phyloP scores from a whole-genome alignment of 2,329 filamentous ascomycete genomes.

The Metarhizium rileyi region DNA sequence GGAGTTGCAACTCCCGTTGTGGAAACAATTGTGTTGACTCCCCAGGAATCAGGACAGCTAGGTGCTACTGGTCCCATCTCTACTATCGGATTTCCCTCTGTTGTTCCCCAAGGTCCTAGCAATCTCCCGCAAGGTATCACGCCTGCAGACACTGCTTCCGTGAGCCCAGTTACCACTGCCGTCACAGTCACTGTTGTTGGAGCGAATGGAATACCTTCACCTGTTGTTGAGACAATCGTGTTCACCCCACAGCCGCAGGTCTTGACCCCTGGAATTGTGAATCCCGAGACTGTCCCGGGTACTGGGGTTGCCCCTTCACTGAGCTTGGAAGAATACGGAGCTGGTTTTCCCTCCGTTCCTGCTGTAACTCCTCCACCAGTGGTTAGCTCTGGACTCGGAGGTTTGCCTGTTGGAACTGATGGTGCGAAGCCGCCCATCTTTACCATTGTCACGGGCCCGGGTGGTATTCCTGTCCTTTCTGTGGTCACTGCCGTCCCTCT shows the following conservation, averaged over 20 bases:
- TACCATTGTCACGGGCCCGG: slow-evolving; percentile 15
- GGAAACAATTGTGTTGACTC: slow-evolving; percentile 16
- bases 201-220: slow-evolving; percentile 20
- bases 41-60: slow-evolving; percentile 1
- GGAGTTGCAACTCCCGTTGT: slow-evolving; percentile 21
- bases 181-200: slow-evolving; percentile 23
- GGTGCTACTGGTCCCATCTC: slow-evolving; percentile 9
- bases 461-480: slow-evolving; percentile 14
- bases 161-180: slow-evolving; percentile 15
- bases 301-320: slow-evolving; percentile 11
- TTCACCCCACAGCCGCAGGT: slow-evolving; percentile 14
- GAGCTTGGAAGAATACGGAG: slow-evolving; percentile 18
- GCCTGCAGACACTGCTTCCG: slow-evolving; percentile 7
- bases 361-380: slow-evolving; percentile 9
- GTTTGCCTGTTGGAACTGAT: slow-evolving; percentile 11
- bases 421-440: slow-evolving; percentile 15
- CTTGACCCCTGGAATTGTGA: slow-evolving; percentile 7
- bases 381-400: slow-evolving; percentile 13
- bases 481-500: slow-evolving; percentile 9
- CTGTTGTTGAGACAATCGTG: slow-evolving; percentile 23
- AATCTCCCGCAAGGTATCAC: slow-evolving; percentile 13
- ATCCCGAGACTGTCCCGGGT: slow-evolving; percentile 9
- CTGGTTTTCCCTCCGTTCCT: slow-evolving; percentile 3
- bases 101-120: slow-evolving; percentile 10
- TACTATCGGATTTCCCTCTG: slow-evolving; percentile 11